phyloP scores from a whole-genome alignment of 441 rosid genomes.

The Adansonia madagascariensis region DNA sequence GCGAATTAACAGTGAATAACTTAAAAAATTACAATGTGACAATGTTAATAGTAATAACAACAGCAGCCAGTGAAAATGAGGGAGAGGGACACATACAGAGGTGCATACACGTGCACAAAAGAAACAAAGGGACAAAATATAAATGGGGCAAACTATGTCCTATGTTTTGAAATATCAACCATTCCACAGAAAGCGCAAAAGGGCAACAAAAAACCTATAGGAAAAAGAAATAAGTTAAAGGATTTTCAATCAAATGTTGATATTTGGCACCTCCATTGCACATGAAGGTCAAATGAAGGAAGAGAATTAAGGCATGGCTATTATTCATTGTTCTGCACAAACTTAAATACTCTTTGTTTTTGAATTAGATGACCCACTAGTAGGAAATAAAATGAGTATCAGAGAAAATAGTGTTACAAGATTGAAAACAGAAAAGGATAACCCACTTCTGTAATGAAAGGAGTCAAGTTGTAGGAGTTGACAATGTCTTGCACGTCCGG shows the following conservation, averaged over 20 bases:
- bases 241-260: background rate
- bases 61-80: too few species aligned
- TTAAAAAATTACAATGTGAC: background rate
- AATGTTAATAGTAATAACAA: background rate
- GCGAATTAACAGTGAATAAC: background rate
- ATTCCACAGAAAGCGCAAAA: background rate
- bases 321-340: background rate
- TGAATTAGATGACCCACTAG: background rate
- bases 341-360: background rate
- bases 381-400: background rate
- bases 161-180: background rate
- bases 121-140: background rate
- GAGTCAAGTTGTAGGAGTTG: conserved; percentile 69
- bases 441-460: conserved; percentile 79
- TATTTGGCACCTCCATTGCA: background rate
- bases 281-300: too few species aligned
- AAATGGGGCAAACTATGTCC: conserved; percentile 6
- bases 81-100: background rate
- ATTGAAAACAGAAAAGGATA: conserved; percentile 33
- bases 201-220: background rate
- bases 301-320: background rate
- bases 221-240: background rate
- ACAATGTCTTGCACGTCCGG: conserved; percentile 56
- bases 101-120: background rate
- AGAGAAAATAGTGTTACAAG: background rate